phyloP scores from a whole-genome alignment of 1,139 yeast genomes.

The Blastobotrys buckinghamii region DNA sequence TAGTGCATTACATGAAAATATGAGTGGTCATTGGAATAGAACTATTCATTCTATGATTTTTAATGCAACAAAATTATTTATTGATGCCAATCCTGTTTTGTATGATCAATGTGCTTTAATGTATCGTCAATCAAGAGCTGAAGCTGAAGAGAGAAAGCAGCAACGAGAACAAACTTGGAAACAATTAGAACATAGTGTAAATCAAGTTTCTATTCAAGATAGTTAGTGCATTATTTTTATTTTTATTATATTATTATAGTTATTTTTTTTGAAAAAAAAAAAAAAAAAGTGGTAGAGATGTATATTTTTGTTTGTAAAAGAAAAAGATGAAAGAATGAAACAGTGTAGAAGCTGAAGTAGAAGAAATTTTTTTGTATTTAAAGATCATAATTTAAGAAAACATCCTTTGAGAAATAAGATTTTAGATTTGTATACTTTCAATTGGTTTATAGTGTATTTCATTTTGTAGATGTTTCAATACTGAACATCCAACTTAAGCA shows the following conservation, averaged over 20 bases:
- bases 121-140: constrained; percentile 70
- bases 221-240: not conserved
- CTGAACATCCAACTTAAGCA: no score
- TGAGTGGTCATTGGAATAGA: constrained; percentile 73
- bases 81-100: constrained; percentile 87
- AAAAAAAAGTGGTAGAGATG: no score
- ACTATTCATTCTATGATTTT: constrained; percentile 88
- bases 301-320: no score
- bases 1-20: constrained; percentile 79
- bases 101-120: constrained; percentile 89
- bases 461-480: no score
- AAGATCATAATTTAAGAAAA: no score
- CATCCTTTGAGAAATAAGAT: no score
- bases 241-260: not conserved
- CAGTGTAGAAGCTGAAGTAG: no score
- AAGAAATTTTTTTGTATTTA: no score
- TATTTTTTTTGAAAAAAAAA: not conserved
- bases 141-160: constrained; percentile 54
- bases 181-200: constrained; percentile 56
- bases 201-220: constrained; percentile 3
- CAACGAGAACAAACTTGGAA: constrained; percentile 69
- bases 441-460: no score
- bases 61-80: constrained; percentile 84
- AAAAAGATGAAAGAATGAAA: no score
- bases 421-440: no score